Conservation (phyloP, 495 filamentous ascomycete genomes). For the Collariella sp. region DNA sequence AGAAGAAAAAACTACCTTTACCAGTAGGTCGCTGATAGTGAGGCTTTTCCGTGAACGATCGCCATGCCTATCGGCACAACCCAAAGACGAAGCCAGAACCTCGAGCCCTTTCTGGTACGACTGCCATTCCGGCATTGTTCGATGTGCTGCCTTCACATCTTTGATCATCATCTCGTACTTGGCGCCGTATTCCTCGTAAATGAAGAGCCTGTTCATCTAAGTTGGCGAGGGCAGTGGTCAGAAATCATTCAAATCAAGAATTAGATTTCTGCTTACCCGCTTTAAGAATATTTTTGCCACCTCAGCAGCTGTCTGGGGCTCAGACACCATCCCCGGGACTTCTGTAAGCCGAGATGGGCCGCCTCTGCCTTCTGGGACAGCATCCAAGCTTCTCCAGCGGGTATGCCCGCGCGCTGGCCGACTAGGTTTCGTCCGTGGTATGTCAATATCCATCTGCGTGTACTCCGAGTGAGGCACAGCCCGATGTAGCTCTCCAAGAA, state of each 20-base stretch:
- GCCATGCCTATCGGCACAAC: constrained; percentile 56
- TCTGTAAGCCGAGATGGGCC: constrained; percentile 36
- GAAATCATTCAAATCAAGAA: no score
- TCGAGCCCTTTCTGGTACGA: constrained; percentile 83
- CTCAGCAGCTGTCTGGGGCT: constrained; percentile 60
- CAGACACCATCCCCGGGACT: constrained; percentile 49
- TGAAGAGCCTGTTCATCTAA: constrained; percentile 71
- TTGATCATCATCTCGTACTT: constrained; percentile 78
- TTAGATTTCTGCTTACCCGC: constrained; percentile 50
- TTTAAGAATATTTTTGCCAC: constrained; percentile 71
- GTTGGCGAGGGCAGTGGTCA: neutral
- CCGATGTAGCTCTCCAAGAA: constrained; percentile 56
- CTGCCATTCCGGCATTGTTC: constrained; percentile 65
- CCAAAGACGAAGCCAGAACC: constrained; percentile 65
- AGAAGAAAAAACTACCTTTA: constrained; percentile 55
- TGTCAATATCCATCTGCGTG: constrained; percentile 37
- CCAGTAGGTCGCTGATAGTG: constrained; percentile 75
- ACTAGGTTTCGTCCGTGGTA: constrained; percentile 6
- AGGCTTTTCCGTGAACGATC: constrained; percentile 63
- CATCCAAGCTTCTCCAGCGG: constrained; percentile 54
- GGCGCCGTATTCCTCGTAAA: constrained; percentile 80
- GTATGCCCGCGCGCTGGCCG: constrained; percentile 33
- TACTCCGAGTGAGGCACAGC: constrained; percentile 56
- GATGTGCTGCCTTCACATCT: constrained; percentile 61
- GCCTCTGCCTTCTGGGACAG: constrained; percentile 44